Conservation (phyloP, 164 flowering plant genomes). For the Nymphaea colorata region DNA sequence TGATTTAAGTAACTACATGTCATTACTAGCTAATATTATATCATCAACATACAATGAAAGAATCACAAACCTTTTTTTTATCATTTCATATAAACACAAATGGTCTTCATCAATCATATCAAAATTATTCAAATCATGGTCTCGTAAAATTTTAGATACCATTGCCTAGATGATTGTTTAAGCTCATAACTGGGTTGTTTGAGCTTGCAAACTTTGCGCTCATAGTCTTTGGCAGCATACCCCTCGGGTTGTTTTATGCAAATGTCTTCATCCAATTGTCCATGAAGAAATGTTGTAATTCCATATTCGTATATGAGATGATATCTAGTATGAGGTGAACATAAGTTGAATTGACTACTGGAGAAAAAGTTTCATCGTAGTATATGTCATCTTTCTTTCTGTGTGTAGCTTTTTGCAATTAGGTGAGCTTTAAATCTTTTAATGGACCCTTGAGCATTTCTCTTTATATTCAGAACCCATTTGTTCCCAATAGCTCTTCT, state of each 20-base stretch:
- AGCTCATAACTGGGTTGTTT: background rate
- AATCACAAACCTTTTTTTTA: background rate
- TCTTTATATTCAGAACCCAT: background rate
- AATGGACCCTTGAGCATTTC: background rate
- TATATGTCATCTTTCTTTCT: background rate
- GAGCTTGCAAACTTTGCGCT: background rate
- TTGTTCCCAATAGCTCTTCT: background rate
- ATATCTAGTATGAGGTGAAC: background rate
- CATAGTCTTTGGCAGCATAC: background rate
- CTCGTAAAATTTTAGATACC: background rate
- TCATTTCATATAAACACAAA: background rate
- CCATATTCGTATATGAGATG: background rate
- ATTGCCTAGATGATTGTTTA: background rate
- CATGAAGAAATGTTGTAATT: background rate
- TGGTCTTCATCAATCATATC: background rate
- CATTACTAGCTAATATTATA: slow-evolving; percentile 1
- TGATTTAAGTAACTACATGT: background rate
- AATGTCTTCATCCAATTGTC: background rate
- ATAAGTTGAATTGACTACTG: background rate
- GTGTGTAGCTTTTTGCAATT: background rate
- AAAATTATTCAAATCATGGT: background rate
- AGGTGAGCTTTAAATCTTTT: background rate
- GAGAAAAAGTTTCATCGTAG: background rate
- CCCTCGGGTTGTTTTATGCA: background rate
- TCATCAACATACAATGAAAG: slow-evolving; percentile 3